A percentile compares a stretch with the other conserved stretches of the same genome.
Evolutionary conservation across 1,139 yeast genomes (phyloP).

Genomic region (Saccharomyces hybrid): DNA sequence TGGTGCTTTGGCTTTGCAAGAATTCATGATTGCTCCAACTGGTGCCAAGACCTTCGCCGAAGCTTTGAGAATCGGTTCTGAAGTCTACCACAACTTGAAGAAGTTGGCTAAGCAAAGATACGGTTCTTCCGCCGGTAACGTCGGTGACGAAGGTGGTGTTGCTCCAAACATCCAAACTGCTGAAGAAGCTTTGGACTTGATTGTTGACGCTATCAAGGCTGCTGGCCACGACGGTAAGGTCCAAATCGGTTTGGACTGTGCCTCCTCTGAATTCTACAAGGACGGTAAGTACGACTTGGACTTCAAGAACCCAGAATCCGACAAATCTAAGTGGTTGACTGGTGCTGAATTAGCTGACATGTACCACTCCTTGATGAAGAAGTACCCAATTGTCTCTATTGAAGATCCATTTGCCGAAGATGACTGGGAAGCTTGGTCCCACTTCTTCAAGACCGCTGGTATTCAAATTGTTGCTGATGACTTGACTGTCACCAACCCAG

Average conservation of each 20-base stretch:
- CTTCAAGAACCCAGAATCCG: conserved; percentile 92
- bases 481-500: conserved; percentile 95
- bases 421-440: conserved; percentile 97
- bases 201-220: conserved; percentile 71
- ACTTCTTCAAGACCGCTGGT: conserved; percentile 67
- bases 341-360: conserved; percentile 79
- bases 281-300: conserved; percentile 94
- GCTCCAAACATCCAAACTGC: conserved; percentile 93
- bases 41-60: conserved; percentile 82
- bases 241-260: conserved; percentile 87
- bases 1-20: conserved; percentile 97
- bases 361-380: conserved; percentile 67
- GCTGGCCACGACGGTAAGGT: conserved; percentile 93
- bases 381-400: conserved; percentile 93
- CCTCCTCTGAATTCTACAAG: conserved; percentile 93
- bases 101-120: conserved; percentile 81
- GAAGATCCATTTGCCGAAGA: conserved; percentile 99
- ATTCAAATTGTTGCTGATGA: conserved; percentile 94
- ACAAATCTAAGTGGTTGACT: conserved; percentile 78
- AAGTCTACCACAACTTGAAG: conserved; percentile 93
- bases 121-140: conserved; percentile 97
- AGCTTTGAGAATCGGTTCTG: conserved; percentile 91
- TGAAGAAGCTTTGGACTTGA: conserved; percentile 90
- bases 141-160: conserved; percentile 99
- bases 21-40: conserved; percentile 95